Evolutionary conservation across 1,284 basidiomycete genomes (phyloP).

Genomic region (Heliocybe sulcata): DNA sequence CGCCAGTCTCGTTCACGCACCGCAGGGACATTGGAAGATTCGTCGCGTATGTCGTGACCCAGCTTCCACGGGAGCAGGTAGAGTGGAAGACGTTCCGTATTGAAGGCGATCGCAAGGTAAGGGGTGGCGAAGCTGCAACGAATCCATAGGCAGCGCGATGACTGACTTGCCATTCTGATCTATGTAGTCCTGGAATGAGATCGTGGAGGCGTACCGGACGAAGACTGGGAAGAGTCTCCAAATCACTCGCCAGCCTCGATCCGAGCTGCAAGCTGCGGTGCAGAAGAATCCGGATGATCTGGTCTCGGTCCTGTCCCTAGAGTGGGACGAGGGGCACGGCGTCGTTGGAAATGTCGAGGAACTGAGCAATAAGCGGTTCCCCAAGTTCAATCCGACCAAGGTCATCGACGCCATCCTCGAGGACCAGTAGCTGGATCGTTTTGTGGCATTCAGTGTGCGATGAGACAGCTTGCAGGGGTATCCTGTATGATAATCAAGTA

Average conservation of each 20-base stretch:
- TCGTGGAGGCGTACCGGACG: constrained; percentile 9
- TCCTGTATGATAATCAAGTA: too few relatives aligned
- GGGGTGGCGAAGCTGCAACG: too few relatives aligned
- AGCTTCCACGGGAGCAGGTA: constrained; percentile 19
- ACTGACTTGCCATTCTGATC: not conserved
- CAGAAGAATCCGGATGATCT: constrained; percentile 9
- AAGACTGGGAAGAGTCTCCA: constrained; percentile 11
- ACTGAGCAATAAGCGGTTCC: constrained; percentile 10
- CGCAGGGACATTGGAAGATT: constrained; percentile 26
- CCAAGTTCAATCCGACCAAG: constrained; percentile 13
- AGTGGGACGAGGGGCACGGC: constrained; percentile 9
- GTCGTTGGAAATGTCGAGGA: constrained; percentile 5
- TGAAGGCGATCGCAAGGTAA: constrained; percentile 26
- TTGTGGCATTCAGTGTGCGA: too few relatives aligned
- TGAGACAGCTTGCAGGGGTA: too few relatives aligned
- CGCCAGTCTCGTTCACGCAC: constrained; percentile 22
- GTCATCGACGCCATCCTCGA: constrained; percentile 8
- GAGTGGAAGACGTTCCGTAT: constrained; percentile 25
- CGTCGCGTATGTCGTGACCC: constrained; percentile 26
- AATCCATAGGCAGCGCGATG: not conserved
- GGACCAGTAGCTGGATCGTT: too few relatives aligned
- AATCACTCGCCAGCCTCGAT: constrained; percentile 6
- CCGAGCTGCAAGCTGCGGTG: constrained; percentile 8
- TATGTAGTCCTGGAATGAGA: constrained; percentile 11
- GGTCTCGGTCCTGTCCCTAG: constrained; percentile 7